phyloP scores from a whole-genome alignment of 495 filamentous ascomycete genomes.

The Haplographium delicatum region DNA sequence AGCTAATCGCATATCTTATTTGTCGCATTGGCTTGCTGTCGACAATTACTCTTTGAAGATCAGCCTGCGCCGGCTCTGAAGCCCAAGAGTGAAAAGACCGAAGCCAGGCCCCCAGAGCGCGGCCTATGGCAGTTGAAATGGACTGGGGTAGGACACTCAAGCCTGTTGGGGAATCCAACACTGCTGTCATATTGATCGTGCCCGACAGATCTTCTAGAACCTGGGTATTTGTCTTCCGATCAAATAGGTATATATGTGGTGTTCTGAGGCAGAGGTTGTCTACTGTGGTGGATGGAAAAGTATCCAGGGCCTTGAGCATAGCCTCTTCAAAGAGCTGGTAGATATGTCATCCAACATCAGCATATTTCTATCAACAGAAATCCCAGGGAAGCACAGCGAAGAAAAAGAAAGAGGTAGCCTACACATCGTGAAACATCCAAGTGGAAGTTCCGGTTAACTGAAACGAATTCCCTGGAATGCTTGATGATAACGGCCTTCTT shows the following conservation, averaged over 20 bases:
- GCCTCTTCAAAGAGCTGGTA: conserved; percentile 31
- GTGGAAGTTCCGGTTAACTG: conserved; percentile 38
- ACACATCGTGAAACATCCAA: conserved; percentile 48
- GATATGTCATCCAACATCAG: conserved; percentile 1
- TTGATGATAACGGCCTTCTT: conserved; percentile 42
- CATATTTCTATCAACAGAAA: not conserved
- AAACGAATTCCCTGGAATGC: conserved; percentile 44
- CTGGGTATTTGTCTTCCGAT: conserved; percentile 41
- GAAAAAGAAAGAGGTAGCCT: conserved; percentile 14
- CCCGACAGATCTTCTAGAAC: conserved; percentile 47
- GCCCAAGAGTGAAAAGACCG: conserved; percentile 47
- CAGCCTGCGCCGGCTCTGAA: conserved; percentile 30
- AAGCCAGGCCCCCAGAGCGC: conserved; percentile 49
- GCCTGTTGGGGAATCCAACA: conserved; percentile 31
- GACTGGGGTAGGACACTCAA: conserved; percentile 21
- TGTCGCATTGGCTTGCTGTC: conserved; percentile 40
- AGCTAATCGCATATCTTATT: conserved; percentile 35
- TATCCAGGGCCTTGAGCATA: conserved; percentile 27
- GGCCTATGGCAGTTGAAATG: conserved; percentile 34
- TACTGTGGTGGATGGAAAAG: conserved; percentile 29
- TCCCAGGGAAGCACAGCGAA: not conserved
- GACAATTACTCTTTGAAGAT: conserved; percentile 29
- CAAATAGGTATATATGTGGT: conserved; percentile 45
- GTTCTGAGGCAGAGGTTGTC: conserved; percentile 31
- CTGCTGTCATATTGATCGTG: conserved; percentile 44